phyloP scores from a whole-genome alignment of 805 yeast species.

The Saturnispora silvae region DNA sequence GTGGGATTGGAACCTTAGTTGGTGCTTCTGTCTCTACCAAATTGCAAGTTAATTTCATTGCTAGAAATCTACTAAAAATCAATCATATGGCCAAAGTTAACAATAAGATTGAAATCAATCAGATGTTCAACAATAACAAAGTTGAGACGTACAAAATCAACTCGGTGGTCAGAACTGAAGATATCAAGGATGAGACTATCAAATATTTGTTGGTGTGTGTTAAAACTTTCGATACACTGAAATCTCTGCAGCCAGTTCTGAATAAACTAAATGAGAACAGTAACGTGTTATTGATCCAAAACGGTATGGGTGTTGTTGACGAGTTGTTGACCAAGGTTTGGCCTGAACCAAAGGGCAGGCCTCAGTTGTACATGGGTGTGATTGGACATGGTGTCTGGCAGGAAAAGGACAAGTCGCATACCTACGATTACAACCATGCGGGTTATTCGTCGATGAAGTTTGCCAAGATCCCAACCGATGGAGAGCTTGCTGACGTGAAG shows the following conservation, averaged over 20 bases:
- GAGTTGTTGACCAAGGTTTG: slow-evolving; percentile 41
- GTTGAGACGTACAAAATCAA: slow-evolving; percentile 11
- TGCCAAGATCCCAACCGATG: slow-evolving; percentile 41
- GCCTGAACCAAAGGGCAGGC: slow-evolving; percentile 36
- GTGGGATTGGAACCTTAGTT: slow-evolving; percentile 26
- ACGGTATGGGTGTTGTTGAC: slow-evolving; percentile 70
- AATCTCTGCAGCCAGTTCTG: slow-evolving; percentile 48
- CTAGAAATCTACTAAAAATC: slow-evolving; percentile 19
- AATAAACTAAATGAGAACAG: slow-evolving; percentile 38
- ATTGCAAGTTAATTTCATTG: slow-evolving; percentile 19
- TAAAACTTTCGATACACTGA: slow-evolving; percentile 63
- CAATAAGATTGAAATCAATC: slow-evolving; percentile 17
- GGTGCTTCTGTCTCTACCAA: slow-evolving; percentile 17
- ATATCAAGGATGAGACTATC: slow-evolving; percentile 15
- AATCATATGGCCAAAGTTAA: slow-evolving; percentile 13
- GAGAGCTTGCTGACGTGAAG: neutral
- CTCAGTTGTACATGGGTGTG: slow-evolving; percentile 62
- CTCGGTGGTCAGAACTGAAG: slow-evolving; percentile 12
- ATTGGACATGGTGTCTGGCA: slow-evolving; percentile 77
- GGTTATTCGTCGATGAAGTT: slow-evolving; percentile 57
- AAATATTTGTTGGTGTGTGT: slow-evolving; percentile 55
- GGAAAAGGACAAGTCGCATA: slow-evolving; percentile 16
- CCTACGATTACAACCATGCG: slow-evolving; percentile 50
- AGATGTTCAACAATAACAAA: slow-evolving; percentile 17
- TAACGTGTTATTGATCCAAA: slow-evolving; percentile 62